Percentiles rank a stretch among this genome's conserved stretches.
phyloP scores from a whole-genome alignment of 2,329 filamentous ascomycete genomes.

The Paraphaeosphaeria sporulosa region DNA sequence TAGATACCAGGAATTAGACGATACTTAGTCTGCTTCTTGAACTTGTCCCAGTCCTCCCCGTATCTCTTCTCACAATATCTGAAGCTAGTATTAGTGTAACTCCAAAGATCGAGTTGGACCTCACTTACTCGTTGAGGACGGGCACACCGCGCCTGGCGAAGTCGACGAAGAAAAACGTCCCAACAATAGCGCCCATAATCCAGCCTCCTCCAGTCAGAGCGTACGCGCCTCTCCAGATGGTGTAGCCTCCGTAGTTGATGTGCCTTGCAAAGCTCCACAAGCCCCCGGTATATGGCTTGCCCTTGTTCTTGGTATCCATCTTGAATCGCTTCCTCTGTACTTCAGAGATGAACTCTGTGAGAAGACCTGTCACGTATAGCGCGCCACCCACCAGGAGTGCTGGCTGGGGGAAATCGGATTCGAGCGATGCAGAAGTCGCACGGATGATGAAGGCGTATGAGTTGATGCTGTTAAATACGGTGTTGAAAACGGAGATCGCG shows the following conservation, averaged over 20 bases:
- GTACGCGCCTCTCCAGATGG: slow-evolving; percentile 60
- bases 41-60: slow-evolving; percentile 50
- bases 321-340: slow-evolving; percentile 64
- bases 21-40: slow-evolving; percentile 52
- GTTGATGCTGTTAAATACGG: slow-evolving; percentile 62
- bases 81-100: neutral
- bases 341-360: slow-evolving; percentile 64
- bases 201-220: slow-evolving; percentile 59
- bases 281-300: slow-evolving; percentile 60
- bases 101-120: neutral
- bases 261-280: slow-evolving; percentile 60
- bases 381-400: slow-evolving; percentile 57
- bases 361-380: slow-evolving; percentile 61
- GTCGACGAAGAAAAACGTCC: slow-evolving; percentile 54
- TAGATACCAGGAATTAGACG: slow-evolving; percentile 45
- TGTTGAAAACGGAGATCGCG: slow-evolving; percentile 61
- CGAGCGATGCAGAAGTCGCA: slow-evolving; percentile 56
- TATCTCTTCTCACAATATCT: slow-evolving; percentile 53
- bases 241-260: slow-evolving; percentile 64
- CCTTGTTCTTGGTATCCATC: slow-evolving; percentile 58
- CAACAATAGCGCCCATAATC: slow-evolving; percentile 52
- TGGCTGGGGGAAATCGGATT: slow-evolving; percentile 49
- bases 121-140: slow-evolving; percentile 53
- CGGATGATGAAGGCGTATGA: slow-evolving; percentile 62
- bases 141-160: slow-evolving; percentile 57